Percentiles rank a stretch among this genome's conserved stretches.
Evolutionary conservation across 768 basidiomycete species (phyloP).

Genomic region (Trametes cubensis): DNA sequence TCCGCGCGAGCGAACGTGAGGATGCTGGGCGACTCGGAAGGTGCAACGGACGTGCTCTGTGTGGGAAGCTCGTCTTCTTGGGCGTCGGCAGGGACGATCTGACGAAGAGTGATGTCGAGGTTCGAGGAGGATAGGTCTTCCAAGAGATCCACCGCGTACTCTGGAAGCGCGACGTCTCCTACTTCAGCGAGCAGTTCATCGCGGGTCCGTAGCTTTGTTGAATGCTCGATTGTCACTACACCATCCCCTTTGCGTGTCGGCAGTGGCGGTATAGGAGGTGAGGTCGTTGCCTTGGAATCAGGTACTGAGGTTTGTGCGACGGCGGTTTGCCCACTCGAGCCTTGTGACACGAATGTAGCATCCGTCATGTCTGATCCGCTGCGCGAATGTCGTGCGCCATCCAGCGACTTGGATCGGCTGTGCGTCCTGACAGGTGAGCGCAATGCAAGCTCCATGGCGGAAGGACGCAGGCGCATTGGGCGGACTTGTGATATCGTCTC

Average conservation of each 20-base stretch:
- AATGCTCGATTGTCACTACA: slow-evolving; percentile 8
- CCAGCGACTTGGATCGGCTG: slow-evolving; percentile 16
- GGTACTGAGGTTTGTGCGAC: not conserved
- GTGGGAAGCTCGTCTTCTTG: not conserved
- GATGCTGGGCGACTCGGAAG: not conserved
- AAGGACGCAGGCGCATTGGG: slow-evolving; percentile 19
- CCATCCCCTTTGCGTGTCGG: not conserved
- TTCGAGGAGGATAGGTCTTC: slow-evolving; percentile 35
- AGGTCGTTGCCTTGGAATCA: not conserved
- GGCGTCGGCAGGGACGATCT: not conserved
- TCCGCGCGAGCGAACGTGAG: not conserved
- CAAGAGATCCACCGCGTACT: slow-evolving; percentile 49
- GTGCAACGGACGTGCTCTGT: not conserved
- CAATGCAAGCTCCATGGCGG: slow-evolving; percentile 17
- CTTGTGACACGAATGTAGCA: slow-evolving; percentile 16
- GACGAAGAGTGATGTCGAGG: slow-evolving; percentile 15
- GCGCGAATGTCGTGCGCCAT: slow-evolving; percentile 13
- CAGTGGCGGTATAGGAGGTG: not conserved
- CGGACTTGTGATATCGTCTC: slow-evolving; percentile 23
- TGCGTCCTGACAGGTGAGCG: slow-evolving; percentile 5
- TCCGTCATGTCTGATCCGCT: slow-evolving; percentile 18
- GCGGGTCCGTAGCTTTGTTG: slow-evolving; percentile 34
- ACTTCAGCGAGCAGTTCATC: slow-evolving; percentile 43
- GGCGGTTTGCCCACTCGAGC: slow-evolving; percentile 12
- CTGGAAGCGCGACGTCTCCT: slow-evolving; percentile 39